Percentiles rank a stretch among this genome's conserved stretches.
Conservation (phyloP, 148 eudicot species). For the Camellia granthamiana region DNA sequence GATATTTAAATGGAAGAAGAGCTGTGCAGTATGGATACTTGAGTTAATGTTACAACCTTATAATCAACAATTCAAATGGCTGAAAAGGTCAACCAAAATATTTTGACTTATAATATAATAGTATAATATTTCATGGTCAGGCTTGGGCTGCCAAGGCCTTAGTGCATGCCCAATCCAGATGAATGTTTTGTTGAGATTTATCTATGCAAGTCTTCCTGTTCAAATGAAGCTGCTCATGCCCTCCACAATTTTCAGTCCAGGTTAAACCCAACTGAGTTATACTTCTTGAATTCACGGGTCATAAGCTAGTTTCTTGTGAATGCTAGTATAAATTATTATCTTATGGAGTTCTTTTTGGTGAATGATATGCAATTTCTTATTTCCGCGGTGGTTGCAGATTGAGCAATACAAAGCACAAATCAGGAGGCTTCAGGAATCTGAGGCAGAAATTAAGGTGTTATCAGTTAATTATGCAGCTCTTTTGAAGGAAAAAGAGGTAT, state of each 20-base stretch:
- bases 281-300: not conserved
- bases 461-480: constrained; percentile 96
- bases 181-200: not conserved
- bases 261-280: not conserved
- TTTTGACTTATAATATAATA: not conserved
- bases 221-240: not conserved
- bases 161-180: not conserved
- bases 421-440: constrained; percentile 83
- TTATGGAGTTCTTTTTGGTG: not conserved
- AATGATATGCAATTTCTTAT: not conserved
- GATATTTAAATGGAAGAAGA: no score
- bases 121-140: not conserved
- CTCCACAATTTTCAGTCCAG: not conserved
- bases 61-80: not conserved
- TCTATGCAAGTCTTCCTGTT: not conserved
- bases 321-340: not conserved
- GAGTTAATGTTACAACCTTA: not conserved
- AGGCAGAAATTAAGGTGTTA: constrained; percentile 82
- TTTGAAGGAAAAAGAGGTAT: constrained; percentile 92
- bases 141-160: constrained; percentile 15
- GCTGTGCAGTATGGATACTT: not conserved
- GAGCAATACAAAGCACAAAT: constrained; percentile 75
- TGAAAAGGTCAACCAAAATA: not conserved
- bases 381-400: constrained; percentile 41
- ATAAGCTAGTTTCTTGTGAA: not conserved